Evolutionary conservation across 2,329 filamentous ascomycete species (phyloP).

Genomic region (Xylaria sp.): DNA sequence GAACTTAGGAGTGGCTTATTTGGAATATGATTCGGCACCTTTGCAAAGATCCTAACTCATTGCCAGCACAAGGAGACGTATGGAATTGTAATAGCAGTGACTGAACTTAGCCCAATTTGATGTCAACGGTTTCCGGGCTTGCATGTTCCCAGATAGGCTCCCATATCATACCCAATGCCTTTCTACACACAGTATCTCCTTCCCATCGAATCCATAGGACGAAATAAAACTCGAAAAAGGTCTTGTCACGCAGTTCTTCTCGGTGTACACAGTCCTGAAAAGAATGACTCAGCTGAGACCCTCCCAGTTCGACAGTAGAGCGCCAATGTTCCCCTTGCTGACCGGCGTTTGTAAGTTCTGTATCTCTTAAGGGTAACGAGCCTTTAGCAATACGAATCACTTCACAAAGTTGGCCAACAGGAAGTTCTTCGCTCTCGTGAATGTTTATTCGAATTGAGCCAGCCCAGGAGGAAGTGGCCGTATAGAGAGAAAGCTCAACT

Average conservation of each 20-base stretch:
- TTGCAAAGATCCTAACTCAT: too few relatives aligned
- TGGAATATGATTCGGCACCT: too few relatives aligned
- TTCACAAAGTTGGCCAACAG: constrained; percentile 14
- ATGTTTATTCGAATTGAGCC: constrained; percentile 9
- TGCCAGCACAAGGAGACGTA: too few relatives aligned
- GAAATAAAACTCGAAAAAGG: constrained; percentile 19
- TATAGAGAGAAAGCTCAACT: constrained; percentile 20
- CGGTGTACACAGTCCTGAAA: neutral
- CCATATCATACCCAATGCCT: constrained; percentile 15
- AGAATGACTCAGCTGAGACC: neutral
- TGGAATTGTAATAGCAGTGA: neutral
- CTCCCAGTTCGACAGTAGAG: neutral
- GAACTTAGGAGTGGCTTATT: too few relatives aligned
- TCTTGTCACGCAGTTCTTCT: neutral
- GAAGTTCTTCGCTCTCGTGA: neutral
- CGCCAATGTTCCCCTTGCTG: neutral
- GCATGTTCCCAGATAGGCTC: constrained; percentile 10
- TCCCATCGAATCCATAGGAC: constrained; percentile 25
- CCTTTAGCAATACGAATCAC: constrained; percentile 20
- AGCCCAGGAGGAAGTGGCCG: constrained; percentile 15
- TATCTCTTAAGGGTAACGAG: neutral
- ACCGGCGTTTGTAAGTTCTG: neutral
- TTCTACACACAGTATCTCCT: constrained; percentile 9
- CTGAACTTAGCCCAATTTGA: constrained; percentile 6
- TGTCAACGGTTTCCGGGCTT: constrained; percentile 11